phyloP scores from a whole-genome alignment of 306 rosid species.

The Quercus bicolor region DNA sequence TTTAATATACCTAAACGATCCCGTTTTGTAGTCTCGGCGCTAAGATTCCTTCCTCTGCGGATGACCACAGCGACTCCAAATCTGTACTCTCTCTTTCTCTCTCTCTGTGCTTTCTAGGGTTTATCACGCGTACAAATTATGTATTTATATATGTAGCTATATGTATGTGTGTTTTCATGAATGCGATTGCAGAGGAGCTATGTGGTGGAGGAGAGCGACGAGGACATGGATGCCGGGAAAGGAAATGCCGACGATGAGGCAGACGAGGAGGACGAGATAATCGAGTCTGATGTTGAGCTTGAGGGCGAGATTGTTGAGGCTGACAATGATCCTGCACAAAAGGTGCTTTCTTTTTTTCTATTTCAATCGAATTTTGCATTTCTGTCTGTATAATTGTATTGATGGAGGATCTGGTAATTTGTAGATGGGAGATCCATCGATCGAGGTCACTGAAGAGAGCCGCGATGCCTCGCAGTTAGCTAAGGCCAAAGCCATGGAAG shows the following conservation, averaged over 20 bases:
- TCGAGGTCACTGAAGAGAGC: constrained; percentile 72
- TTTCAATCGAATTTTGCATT: background rate
- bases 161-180: background rate
- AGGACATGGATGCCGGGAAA: constrained; percentile 38
- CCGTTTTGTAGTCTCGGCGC: constrained; percentile 58
- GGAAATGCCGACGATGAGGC: constrained; percentile 45
- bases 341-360: constrained; percentile 34
- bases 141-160: background rate
- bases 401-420: constrained; percentile 12
- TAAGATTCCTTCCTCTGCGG: constrained; percentile 47
- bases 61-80: constrained; percentile 32
- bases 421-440: constrained; percentile 79
- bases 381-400: background rate
- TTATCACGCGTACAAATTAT: background rate
- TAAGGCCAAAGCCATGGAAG: constrained; percentile 69
- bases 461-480: constrained; percentile 76
- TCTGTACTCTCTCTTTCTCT: constrained; percentile 66
- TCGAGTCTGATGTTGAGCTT: constrained; percentile 82
- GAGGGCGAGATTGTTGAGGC: constrained; percentile 83
- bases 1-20: background rate
- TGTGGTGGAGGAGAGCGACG: constrained; percentile 68
- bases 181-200: constrained; percentile 24
- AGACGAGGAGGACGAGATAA: constrained; percentile 64
- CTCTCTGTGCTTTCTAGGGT: background rate
- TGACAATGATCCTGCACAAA: constrained; percentile 80